phyloP scores from a whole-genome alignment of 2,329 filamentous ascomycete genomes.

The Colletotrichum chlorophyti region DNA sequence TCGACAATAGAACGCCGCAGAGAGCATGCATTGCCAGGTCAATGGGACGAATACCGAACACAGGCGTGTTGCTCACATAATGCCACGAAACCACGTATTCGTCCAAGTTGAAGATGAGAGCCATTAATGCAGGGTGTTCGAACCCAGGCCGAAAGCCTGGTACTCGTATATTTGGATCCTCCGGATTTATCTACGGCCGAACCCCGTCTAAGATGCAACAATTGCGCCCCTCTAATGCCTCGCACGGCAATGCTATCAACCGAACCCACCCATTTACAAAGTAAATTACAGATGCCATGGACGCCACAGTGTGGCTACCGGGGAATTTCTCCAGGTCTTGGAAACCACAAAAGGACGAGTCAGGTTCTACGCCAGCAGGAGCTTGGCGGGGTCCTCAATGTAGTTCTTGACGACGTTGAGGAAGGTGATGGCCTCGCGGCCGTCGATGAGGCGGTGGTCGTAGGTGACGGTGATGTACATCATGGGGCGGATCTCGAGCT shows the following conservation, averaged over 20 bases:
- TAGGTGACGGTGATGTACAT: constrained; percentile 60
- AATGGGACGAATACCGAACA: too few relatives aligned
- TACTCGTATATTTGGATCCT: too few relatives aligned
- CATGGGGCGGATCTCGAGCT: constrained; percentile 47
- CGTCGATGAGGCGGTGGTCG: constrained; percentile 61
- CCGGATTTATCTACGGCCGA: neutral
- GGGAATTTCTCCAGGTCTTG: neutral
- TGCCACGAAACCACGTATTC: too few relatives aligned
- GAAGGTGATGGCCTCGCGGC: constrained; percentile 67
- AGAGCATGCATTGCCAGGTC: too few relatives aligned
- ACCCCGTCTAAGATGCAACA: neutral
- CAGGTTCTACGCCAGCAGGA: constrained; percentile 54
- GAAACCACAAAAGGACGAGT: neutral
- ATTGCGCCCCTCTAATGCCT: neutral
- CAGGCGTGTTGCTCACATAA: too few relatives aligned
- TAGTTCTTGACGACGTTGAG: constrained; percentile 42
- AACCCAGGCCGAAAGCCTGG: too few relatives aligned
- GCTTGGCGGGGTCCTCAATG: constrained; percentile 51
- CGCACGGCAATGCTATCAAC: neutral
- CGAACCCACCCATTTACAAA: neutral
- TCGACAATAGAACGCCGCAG: too few relatives aligned
- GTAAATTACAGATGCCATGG: constrained; percentile 1
- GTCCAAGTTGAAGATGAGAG: too few relatives aligned
- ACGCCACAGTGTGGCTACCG: neutral
- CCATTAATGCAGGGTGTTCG: too few relatives aligned